A percentile compares a stretch with the other conserved stretches of the same genome.
phyloP scores from a whole-genome alignment of 2,329 filamentous ascomycete species.

The Colletotrichum sojae region DNA sequence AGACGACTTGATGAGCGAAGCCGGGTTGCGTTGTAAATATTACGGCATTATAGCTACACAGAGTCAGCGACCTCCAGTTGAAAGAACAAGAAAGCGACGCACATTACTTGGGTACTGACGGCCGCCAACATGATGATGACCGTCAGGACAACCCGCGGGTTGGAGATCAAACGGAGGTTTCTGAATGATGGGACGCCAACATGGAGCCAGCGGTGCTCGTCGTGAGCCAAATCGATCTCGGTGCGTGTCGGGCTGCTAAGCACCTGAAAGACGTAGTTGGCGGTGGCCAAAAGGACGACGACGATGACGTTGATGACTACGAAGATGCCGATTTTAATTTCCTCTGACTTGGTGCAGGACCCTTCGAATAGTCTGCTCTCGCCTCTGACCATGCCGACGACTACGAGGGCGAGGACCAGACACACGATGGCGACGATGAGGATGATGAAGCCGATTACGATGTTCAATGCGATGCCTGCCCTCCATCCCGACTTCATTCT shows the following conservation, averaged over 20 bases:
- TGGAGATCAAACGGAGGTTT: constrained; percentile 61
- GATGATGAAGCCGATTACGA: constrained; percentile 56
- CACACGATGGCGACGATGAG: constrained; percentile 56
- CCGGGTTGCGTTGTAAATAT: constrained; percentile 59
- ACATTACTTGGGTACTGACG: constrained; percentile 65
- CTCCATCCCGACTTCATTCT: constrained; percentile 60
- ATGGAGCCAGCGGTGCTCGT: constrained; percentile 63
- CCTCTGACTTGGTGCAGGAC: constrained; percentile 53
- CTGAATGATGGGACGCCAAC: constrained; percentile 68
- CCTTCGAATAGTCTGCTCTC: constrained; percentile 56
- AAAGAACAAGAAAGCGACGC: constrained; percentile 43
- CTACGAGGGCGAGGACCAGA: constrained; percentile 55
- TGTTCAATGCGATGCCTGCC: constrained; percentile 61
- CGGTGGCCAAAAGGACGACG: constrained; percentile 61
- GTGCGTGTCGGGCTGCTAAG: constrained; percentile 66
- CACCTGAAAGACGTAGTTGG: constrained; percentile 69
- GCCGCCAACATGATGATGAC: constrained; percentile 57
- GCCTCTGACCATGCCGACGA: constrained; percentile 50
- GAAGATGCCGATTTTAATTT: constrained; percentile 58
- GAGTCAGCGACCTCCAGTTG: constrained; percentile 41
- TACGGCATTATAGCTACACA: constrained; percentile 65
- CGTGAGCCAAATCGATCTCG: constrained; percentile 64
- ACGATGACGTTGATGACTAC: constrained; percentile 60
- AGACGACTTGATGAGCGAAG: constrained; percentile 50
- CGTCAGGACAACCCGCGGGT: constrained; percentile 56